A percentile compares a stretch with the other conserved stretches of the same genome.
Evolutionary conservation across 2,329 filamentous ascomycete genomes (phyloP).

Genomic region (Aspergillus amoenus): DNA sequence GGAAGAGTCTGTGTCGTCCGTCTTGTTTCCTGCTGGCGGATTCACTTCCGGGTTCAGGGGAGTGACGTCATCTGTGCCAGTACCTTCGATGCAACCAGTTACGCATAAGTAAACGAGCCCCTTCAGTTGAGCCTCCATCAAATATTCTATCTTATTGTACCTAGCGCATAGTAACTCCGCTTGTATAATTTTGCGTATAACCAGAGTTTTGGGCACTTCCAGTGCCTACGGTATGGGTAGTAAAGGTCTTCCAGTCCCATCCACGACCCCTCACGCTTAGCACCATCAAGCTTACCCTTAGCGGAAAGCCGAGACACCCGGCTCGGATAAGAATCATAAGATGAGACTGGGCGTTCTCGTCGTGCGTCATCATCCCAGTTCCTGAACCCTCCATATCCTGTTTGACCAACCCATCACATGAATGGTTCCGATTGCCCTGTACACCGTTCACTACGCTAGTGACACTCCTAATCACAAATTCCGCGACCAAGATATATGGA

Average conservation of each 20-base stretch:
- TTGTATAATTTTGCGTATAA: no score
- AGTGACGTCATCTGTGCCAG: not conserved
- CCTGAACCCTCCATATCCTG: not conserved
- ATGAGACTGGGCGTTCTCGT: not conserved
- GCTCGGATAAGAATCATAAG: not conserved
- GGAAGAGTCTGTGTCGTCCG: not conserved
- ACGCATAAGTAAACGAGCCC: not conserved
- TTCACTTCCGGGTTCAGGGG: not conserved
- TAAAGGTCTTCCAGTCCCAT: no score
- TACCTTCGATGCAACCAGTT: not conserved
- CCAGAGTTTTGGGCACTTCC: no score
- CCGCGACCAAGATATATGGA: not conserved
- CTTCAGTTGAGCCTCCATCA: not conserved
- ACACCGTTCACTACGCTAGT: not conserved
- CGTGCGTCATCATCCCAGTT: constrained; percentile 2
- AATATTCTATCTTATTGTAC: not conserved
- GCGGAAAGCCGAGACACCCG: constrained; percentile 3
- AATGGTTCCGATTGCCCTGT: not conserved
- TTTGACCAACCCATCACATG: not conserved
- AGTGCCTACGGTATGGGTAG: no score
- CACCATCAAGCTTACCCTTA: not conserved
- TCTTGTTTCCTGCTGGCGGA: not conserved
- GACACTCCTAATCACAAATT: not conserved
- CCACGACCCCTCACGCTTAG: not conserved
- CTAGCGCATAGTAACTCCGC: not conserved